Evolutionary conservation across 2,329 filamentous ascomycete species (phyloP).

Genomic region (Penicillium glabrum): DNA sequence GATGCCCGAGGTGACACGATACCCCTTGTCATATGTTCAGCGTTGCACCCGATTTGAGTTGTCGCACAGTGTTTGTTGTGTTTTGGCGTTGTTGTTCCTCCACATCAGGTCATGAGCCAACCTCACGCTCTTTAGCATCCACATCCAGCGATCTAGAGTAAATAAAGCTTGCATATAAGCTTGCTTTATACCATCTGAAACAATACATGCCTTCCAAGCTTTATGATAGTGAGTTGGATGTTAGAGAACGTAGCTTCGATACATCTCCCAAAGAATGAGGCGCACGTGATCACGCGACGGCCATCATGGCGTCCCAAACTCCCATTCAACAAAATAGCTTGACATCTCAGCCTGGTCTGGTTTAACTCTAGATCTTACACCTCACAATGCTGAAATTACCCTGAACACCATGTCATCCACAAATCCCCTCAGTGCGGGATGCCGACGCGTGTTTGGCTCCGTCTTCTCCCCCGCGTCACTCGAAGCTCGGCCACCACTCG

Average conservation of each 20-base stretch:
- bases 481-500: slow-evolving; percentile 32
- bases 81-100: neutral
- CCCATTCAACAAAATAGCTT: neutral
- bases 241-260: neutral
- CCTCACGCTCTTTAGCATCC: neutral
- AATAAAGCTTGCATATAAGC: neutral
- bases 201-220: neutral
- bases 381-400: slow-evolving; percentile 15
- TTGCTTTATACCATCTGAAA: neutral
- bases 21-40: slow-evolving; percentile 5
- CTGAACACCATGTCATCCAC: slow-evolving; percentile 26
- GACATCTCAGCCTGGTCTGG: neutral
- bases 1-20: slow-evolving; percentile 10
- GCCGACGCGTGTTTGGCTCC: slow-evolving; percentile 45
- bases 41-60: neutral
- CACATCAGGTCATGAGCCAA: neutral
- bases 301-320: neutral
- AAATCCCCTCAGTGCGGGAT: slow-evolving; percentile 25
- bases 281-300: slow-evolving; percentile 10
- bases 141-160: neutral
- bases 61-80: neutral
- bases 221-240: neutral
- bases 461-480: slow-evolving; percentile 43
- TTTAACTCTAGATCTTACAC: neutral
- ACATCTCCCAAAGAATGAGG: neutral